Conservation (phyloP, 192 early-diverging fungal species). For the Coemansia sp. region DNA sequence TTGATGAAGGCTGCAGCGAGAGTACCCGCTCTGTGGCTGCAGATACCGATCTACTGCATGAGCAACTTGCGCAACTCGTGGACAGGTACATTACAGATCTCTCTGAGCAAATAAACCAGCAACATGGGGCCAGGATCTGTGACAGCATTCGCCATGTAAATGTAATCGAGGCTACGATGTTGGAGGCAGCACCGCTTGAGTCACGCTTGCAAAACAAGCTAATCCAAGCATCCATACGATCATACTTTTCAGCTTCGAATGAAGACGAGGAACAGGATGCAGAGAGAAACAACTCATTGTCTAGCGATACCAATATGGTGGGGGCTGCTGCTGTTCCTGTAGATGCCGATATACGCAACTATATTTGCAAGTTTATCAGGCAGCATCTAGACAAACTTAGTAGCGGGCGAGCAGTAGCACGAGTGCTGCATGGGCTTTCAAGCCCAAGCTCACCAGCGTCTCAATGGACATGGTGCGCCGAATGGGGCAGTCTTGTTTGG, state of each 20-base stretch:
- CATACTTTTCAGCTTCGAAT: conserved; percentile 33
- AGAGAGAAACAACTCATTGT: neutral
- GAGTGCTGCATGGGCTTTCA: conserved; percentile 45
- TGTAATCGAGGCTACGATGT: conserved; percentile 21
- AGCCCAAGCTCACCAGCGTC: conserved; percentile 35
- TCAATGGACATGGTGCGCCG: conserved; percentile 47
- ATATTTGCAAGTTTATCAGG: conserved; percentile 25
- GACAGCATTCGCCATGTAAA: conserved; percentile 26
- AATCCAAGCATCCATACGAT: conserved; percentile 28
- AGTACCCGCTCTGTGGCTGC: neutral
- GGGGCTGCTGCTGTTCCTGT: neutral
- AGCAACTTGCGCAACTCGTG: conserved; percentile 22
- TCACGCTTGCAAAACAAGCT: conserved; percentile 3
- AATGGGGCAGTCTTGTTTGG: conserved; percentile 42
- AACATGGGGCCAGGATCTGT: conserved; percentile 30
- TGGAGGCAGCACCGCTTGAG: conserved; percentile 7
- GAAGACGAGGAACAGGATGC: conserved; percentile 5
- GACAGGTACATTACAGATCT: conserved; percentile 32
- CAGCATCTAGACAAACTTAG: conserved; percentile 27
- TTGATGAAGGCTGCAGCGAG: neutral
- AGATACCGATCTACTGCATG: conserved; percentile 16
- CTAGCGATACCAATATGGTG: neutral
- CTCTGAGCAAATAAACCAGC: conserved; percentile 13
- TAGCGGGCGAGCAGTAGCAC: conserved; percentile 42
- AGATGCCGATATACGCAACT: conserved; percentile 5